Evolutionary conservation across 257 asterid species (phyloP).

Genomic region (Ballota nigra): DNA sequence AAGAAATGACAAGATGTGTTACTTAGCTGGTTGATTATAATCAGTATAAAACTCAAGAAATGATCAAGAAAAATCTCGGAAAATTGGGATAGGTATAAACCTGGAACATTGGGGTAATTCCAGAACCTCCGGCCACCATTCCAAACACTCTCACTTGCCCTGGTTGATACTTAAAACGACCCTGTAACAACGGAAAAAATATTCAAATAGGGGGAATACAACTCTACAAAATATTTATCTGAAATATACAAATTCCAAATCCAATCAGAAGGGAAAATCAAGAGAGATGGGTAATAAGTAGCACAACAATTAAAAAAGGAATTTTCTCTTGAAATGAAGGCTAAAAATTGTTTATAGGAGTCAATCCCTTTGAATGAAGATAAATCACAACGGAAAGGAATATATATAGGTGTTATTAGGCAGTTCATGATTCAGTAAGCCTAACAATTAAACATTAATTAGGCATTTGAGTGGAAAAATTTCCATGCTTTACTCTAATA

Average conservation of each 20-base stretch:
- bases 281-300: not conserved
- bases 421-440: not conserved
- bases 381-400: not conserved
- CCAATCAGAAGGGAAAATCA: not conserved
- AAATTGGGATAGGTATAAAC: constrained; percentile 17
- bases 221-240: not conserved
- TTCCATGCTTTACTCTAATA: too few relatives aligned
- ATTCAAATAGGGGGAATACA: not conserved
- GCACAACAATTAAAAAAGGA: not conserved
- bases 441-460: not conserved
- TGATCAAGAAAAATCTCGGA: not conserved
- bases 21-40: not conserved
- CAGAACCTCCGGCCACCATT: constrained; percentile 65
- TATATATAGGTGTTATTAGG: not conserved
- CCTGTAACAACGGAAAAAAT: constrained; percentile 26
- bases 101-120: constrained; percentile 67
- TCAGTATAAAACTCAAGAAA: not conserved
- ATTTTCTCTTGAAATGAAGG: not conserved
- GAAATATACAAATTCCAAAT: not conserved
- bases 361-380: not conserved
- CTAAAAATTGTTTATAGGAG: not conserved
- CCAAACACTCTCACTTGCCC: constrained; percentile 59
- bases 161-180: constrained; percentile 54
- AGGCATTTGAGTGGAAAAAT: not conserved
- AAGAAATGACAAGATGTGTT: not conserved